Conservation (phyloP, 495 filamentous ascomycete species). For the Lepraria neglecta region DNA sequence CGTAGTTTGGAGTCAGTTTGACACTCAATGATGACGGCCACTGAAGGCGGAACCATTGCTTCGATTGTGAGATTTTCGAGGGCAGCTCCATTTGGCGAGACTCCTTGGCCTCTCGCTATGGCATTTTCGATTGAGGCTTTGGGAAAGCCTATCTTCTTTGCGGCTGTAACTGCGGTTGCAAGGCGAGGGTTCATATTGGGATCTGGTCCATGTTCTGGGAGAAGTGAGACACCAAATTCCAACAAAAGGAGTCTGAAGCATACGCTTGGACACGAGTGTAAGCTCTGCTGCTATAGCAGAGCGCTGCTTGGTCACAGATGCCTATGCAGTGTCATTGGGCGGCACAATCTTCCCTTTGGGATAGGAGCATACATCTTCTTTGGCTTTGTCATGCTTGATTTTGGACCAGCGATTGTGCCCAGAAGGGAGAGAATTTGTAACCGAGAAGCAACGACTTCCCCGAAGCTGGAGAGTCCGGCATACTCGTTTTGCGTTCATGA, state of each 20-base stretch:
- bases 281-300: constrained; percentile 48
- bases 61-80: constrained; percentile 76
- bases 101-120: constrained; percentile 80
- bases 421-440: constrained; percentile 43
- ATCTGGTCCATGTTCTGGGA: constrained; percentile 60
- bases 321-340: constrained; percentile 29
- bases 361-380: constrained; percentile 50
- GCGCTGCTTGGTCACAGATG: constrained; percentile 43
- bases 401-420: constrained; percentile 91
- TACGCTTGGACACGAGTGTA: constrained; percentile 36
- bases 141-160: constrained; percentile 81
- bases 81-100: constrained; percentile 59
- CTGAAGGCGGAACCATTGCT: constrained; percentile 67
- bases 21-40: constrained; percentile 76
- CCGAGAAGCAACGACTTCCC: constrained; percentile 17
- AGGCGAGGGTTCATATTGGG: constrained; percentile 67
- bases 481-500: background rate
- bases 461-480: background rate
- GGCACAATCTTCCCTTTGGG: background rate
- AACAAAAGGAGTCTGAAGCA: background rate
- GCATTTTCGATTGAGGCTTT: constrained; percentile 78
- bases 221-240: constrained; percentile 15
- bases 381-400: constrained; percentile 89
- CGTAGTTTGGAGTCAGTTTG: constrained; percentile 75
- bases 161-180: constrained; percentile 59